Evolutionary conservation across 768 basidiomycete species (phyloP).

Genomic region (Floccularia luteovirens): DNA sequence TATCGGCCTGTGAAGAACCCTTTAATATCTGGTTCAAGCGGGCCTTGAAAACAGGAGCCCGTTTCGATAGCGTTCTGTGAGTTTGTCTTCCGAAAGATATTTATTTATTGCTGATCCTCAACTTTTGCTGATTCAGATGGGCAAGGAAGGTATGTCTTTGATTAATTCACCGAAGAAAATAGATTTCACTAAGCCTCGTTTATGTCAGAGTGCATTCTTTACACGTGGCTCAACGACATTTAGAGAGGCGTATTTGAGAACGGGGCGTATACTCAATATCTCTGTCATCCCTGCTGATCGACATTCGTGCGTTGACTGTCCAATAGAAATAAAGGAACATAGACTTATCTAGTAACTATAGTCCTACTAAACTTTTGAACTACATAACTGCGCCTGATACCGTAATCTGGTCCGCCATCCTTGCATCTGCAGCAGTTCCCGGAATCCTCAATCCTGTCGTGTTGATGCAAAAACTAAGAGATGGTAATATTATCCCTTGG

Average conservation of each 20-base stretch:
- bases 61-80: slow-evolving; percentile 77
- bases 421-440: slow-evolving; percentile 92
- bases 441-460: slow-evolving; percentile 95
- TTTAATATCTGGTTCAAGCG: slow-evolving; percentile 63
- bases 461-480: slow-evolving; percentile 83
- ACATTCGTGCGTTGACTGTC: slow-evolving; percentile 54
- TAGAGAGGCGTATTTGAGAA: slow-evolving; percentile 87
- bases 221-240: slow-evolving; percentile 94
- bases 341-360: slow-evolving; percentile 17
- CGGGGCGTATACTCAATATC: slow-evolving; percentile 89
- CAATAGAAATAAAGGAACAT: background rate
- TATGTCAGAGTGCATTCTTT: slow-evolving; percentile 73
- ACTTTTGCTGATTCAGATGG: slow-evolving; percentile 42
- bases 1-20: slow-evolving; percentile 79
- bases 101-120: slow-evolving; percentile 2
- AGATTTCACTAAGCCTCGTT: background rate
- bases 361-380: slow-evolving; percentile 93
- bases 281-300: slow-evolving; percentile 88
- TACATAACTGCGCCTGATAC: slow-evolving; percentile 95
- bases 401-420: slow-evolving; percentile 70
- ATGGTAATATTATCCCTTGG: slow-evolving; percentile 81
- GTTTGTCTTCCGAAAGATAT: slow-evolving; percentile 8
- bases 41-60: slow-evolving; percentile 83
- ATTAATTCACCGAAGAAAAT: background rate
- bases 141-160: slow-evolving; percentile 64